Evolutionary conservation across 495 filamentous ascomycete genomes (phyloP).

Genomic region (Letharia lupina): DNA sequence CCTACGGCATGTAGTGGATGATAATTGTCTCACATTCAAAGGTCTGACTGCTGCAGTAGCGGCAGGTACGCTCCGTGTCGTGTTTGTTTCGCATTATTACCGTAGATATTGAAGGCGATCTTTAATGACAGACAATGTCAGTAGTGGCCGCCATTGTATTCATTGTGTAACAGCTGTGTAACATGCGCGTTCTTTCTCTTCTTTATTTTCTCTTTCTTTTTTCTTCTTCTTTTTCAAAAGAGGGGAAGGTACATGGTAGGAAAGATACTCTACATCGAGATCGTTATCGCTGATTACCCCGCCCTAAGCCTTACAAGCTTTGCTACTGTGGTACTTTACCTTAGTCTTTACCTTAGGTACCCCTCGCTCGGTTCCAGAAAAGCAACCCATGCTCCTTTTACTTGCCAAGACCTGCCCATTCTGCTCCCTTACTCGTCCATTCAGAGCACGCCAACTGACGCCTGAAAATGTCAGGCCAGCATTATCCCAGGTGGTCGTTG

Average conservation of each 20-base stretch:
- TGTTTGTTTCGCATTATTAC: not conserved
- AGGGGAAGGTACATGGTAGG: not conserved
- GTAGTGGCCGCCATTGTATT: not conserved
- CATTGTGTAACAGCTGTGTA: not conserved
- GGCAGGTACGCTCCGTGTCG: constrained; percentile 11
- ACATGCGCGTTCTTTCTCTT: too few species aligned
- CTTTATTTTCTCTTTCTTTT: not conserved
- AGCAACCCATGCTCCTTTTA: constrained; percentile 1
- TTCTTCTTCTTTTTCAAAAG: not conserved
- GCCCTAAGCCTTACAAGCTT: constrained; percentile 3
- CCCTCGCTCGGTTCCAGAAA: constrained; percentile 10
- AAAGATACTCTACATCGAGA: constrained; percentile 2
- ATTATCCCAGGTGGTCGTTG: not conserved
- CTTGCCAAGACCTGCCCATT: constrained; percentile 9
- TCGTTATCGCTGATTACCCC: not conserved
- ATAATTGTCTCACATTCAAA: not conserved
- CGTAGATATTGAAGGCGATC: too few species aligned
- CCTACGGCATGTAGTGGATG: not conserved
- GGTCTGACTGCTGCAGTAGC: constrained; percentile 8
- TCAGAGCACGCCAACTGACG: constrained; percentile 8
- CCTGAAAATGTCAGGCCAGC: constrained; percentile 13
- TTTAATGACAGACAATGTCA: not conserved
- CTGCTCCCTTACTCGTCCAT: constrained; percentile 18
- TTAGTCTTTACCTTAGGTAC: not conserved
- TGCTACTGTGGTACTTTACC: not conserved